Base-by-base conservation (phyloP, 768 basidiomycete genomes). In the Tulasnella sp. region DNA sequence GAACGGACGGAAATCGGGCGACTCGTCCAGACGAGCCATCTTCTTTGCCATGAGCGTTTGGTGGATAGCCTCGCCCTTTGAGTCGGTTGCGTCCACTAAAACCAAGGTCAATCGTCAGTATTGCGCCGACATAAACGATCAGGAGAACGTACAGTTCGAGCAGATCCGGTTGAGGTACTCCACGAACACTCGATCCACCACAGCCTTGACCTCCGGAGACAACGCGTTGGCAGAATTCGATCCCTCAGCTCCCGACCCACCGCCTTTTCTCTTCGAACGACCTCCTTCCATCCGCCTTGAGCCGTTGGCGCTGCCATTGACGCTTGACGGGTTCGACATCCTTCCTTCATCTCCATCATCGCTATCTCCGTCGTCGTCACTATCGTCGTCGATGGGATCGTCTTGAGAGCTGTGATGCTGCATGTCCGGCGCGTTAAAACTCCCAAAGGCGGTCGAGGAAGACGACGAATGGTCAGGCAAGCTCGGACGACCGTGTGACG, bases 11-110 rank as follows among this genome's bases (percentile, higher is more conserved):
- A 97, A 99, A 84, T 99, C 97, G 61, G 92, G 91, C 48, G 94
- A 96, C 86, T 98, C 97, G 83, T 98, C 96, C 77, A 99, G 87
- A 75, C 95, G 91, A 81, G 95, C 93, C 97, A 99, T 99, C 87
- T 87, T 87, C 74, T 79, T 79, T 2, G 96, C 93, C 97, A 99
- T 99, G 82, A 99, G 88, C 46, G 95, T 95, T 85, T 99, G 97
- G 83, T 99, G 97, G 78, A 99, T 95, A 67, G 93, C 91, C 83
- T 99, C 97, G 73, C 97, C 97, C 84, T 99, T 99, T 40, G 90
- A 87, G 83, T 99, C 98, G 72, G 91, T 93, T 5, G 93, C 92
- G 78, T 98, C 95, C 85, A 98, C 96, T 98, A 79, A 37, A 20
- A 13, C 81, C n/a, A n/a, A 20, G 70, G 23, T 0, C 5, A 18